Conservation (phyloP, 148 eudicot species). For the Rheum nobile region DNA sequence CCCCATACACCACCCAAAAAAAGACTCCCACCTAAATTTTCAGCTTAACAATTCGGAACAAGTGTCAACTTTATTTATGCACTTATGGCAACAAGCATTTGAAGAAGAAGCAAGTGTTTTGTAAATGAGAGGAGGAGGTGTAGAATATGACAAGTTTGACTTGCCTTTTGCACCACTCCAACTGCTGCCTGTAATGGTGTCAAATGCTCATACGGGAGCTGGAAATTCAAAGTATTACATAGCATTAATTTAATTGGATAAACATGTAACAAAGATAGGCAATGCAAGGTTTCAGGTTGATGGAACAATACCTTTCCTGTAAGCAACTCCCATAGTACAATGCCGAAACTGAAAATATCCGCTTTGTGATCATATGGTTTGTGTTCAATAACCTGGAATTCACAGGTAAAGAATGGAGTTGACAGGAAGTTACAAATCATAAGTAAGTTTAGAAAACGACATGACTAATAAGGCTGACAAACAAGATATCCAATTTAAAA, state of each 20-base stretch:
- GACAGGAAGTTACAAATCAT: not conserved
- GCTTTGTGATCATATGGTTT: constrained; percentile 98
- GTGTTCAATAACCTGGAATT: constrained; percentile 75
- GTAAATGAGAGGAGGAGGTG: not conserved
- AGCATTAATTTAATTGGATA: not conserved
- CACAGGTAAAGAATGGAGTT: not conserved
- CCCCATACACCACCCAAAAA: not conserved
- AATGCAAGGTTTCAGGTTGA: not conserved
- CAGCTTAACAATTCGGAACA: not conserved
- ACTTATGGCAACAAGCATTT: not conserved
- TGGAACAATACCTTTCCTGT: constrained; percentile 59
- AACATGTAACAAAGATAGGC: not conserved
- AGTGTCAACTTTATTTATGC: not conserved
- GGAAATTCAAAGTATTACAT: constrained; percentile 14
- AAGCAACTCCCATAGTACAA: constrained; percentile 78
- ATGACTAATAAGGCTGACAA: not conserved
- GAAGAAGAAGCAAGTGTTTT: not conserved
- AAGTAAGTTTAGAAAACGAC: not conserved
- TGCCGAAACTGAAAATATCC: constrained; percentile 83
- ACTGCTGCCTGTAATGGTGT: constrained; percentile 95
- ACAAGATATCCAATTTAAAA: not conserved
- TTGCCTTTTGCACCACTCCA: constrained; percentile 94
- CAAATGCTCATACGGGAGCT: constrained; percentile 87
- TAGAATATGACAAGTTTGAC: not conserved
- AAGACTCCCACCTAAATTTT: not conserved